Evolutionary conservation across 352 stramenopile genomes (phyloP).

Genomic region (Phytopythium litorale): DNA sequence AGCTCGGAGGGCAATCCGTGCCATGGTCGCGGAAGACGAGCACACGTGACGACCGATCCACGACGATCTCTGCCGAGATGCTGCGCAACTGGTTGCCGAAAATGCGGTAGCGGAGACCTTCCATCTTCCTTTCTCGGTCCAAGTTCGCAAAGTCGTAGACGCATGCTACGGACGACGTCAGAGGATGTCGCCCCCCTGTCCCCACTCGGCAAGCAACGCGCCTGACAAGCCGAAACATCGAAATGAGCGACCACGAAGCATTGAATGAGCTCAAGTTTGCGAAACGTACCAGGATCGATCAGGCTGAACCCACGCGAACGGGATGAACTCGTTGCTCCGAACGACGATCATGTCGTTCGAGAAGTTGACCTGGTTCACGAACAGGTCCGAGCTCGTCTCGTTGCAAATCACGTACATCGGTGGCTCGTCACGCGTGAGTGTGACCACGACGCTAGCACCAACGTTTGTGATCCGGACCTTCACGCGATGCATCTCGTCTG

Average conservation of each 20-base stretch:
- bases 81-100: constrained; percentile 63
- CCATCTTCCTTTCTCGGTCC: constrained; percentile 68
- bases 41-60: constrained; percentile 75
- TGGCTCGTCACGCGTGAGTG: constrained; percentile 65
- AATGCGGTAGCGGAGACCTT: constrained; percentile 65
- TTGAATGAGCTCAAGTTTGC: neutral
- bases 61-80: constrained; percentile 72
- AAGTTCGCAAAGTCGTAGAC: constrained; percentile 87
- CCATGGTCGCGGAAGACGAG: constrained; percentile 76
- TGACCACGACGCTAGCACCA: constrained; percentile 79
- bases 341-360: constrained; percentile 65
- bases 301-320: constrained; percentile 80
- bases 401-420: constrained; percentile 87
- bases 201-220: constrained; percentile 69
- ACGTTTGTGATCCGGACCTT: constrained; percentile 76
- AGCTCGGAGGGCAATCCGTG: constrained; percentile 46
- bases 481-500: constrained; percentile 54
- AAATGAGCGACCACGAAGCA: neutral
- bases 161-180: constrained; percentile 52
- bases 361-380: constrained; percentile 62
- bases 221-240: constrained; percentile 13
- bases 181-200: constrained; percentile 38
- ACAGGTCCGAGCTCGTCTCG: constrained; percentile 69
- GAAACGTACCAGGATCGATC: constrained; percentile 62
- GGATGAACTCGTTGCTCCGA: constrained; percentile 63